Base-by-base conservation (phyloP, 495 filamentous ascomycete species). In the Daldinia loculata region DNA sequence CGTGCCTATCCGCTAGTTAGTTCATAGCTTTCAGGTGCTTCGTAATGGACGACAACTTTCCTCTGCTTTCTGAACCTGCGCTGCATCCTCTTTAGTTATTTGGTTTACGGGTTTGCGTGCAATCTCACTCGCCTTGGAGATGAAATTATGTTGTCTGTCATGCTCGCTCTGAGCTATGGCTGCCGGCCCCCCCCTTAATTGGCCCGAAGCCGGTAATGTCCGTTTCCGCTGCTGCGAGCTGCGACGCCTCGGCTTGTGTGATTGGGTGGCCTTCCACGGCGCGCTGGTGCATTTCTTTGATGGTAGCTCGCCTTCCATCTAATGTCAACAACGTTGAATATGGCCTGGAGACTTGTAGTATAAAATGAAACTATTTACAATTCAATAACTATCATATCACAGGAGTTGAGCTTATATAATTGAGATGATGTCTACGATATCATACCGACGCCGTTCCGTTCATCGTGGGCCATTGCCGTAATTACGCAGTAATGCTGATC, bases 131-230 rank as follows among this genome's bases (percentile, higher is more conserved):
- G 78, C 71, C n/a, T 64, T 70, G 17, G 39, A 68, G 22, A 73
- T 15, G 58, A 77, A 78, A 56, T 79, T 75, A 59, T 74, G 63
- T 63, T 79, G 76, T 24, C 60, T 58, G 63, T 78, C 77, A 60
- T 77, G 72, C 55, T 78, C 41, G 67, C 71, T 70, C 70, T 79
- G 76, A 8, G 76, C 74, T 12, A 55, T 64, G 1, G 77, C 71
- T 2, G 77, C 76, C 7, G 67, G 39, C 1, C 77, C 76, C 11
- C 75, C 75, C 72, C 36, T 70, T 71, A 52, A 78, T 71, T 19
- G 72, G 72, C 0, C 69, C 77, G 22, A 63, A 62, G 8, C 67
- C 67, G 41, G 72, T 78, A 39, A 77, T 61, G 60, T 74, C 76
- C 24, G 70, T 59, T 63, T 78, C 73, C 9, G 62, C 61, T 22